Evolutionary conservation across 768 basidiomycete genomes (phyloP), one percentile per base, ranked within the genome.

Genomic region (Boletus bicolor): DNA sequence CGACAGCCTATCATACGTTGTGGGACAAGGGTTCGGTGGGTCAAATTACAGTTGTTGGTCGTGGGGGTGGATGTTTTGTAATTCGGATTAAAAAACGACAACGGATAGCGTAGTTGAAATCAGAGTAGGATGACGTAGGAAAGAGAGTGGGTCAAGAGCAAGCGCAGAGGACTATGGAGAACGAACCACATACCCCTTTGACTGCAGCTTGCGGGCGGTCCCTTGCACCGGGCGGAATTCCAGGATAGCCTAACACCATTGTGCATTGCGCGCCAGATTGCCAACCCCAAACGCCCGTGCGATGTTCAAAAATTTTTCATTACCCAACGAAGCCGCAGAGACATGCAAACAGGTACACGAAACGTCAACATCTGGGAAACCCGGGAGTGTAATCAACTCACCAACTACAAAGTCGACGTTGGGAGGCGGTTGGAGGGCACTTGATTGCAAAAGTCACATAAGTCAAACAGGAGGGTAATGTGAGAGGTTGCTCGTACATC

Each of bases 321-420:
- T 12, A 8, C 36, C 21, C 38, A 36, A 19, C 15, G n/a, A 8
- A 32, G 14, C 12, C 43, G 17, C 19, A 47, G 26, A 48, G 28
- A 35, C 28, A 47, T 44, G 45, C 11, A 47, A 42, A 34, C 35
- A 51, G 45, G 36, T 39, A 17, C 19, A 58, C 15, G 46, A 35
- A 17, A 43, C 26, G 45, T 54, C 41, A 65, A 15, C 21, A 34
- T n/a, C 11, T n/a, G 39, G 24, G 14, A 38, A 42, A 12, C 5
- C 21, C n/a, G 1, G 35, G 34, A 34, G 30, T 30, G 36, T 21
- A 30, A 44, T 46, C 47, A 28, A 70, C 79, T 58, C 62, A 86
- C 91, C 91, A 66, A 88, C 84, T 7, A 93, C 88, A 68, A 91
- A 93, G 64, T 93, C 91, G 68, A 91, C 87, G 75, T 93, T 91